Evolutionary conservation across 176 grass and related monocot species (phyloP), one percentile per base, ranked within the genome.

Genomic region (Lolium multiflorum): DNA sequence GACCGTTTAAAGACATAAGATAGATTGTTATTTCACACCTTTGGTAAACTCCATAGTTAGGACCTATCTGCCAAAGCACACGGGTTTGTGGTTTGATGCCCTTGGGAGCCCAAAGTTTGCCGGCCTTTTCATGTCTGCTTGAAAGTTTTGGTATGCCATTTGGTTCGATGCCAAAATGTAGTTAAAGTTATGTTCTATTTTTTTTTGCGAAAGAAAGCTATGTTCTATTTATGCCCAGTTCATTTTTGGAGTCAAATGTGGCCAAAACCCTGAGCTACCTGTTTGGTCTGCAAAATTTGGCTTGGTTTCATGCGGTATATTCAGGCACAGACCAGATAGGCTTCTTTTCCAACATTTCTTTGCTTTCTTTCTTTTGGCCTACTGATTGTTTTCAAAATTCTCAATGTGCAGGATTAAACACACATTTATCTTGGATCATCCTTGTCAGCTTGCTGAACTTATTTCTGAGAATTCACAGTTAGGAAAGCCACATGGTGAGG

Each of bases 371-470:
- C 1, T 56, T 84, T 63, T 70, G 55, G 11, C 9, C 54, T 79
- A 58, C 56, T 79, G 55, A 83, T 9, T 35, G 43, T 54, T 47
- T 0, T 26, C 38, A 54, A 85, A 11, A 20, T 78, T 66, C 21
- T 85, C 37, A 14, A 57, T 93, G 43, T 28, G 84, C 86, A 98
- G 93, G 85, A 94, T 98, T 84, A 98, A 98, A 73, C 96, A 94
- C 84, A 95, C 96, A 78, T 98, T 92, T 76, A 83, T 98, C 71
- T 88, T 98, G 69, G 91, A 95, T 79, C 93, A 98, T 86, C 95
- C 95, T 48, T 38, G 91, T 62, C 86, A 84, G 72, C 85, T 98
- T 35, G 62, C 86, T 81, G 89, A 90, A 67, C 89, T 95, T 87
- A 77, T 95, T 86, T 93, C 93, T 71, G 86, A 88, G 63, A 35